Base-by-base conservation (phyloP, 2,329 filamentous ascomycete species). In the Cladophialophora carrionii region DNA sequence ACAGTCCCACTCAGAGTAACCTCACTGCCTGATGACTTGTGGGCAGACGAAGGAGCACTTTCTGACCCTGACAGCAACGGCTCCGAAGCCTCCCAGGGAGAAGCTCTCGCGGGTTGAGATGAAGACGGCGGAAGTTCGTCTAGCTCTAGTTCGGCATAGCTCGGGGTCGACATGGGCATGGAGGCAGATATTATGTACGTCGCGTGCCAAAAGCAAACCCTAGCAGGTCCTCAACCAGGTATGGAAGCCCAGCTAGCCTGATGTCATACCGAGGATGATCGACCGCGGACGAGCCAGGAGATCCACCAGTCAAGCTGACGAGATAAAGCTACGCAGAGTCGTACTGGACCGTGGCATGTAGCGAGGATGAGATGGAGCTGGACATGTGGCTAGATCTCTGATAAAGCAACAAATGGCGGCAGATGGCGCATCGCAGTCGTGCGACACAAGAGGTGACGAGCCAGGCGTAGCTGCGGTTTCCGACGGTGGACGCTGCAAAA, bases 41-140 rank as follows among this genome's bases (percentile, higher is more conserved):
- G 26, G 41, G 37, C 4, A 29, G 17, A 26, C 7, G 41, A 24
- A 43, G 32, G 6, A 52, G 20, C 46, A 29, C n/a, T 24, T 3
- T 37, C 22, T 17, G 48, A 24, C 29, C n/a, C 20, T 4, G 57
- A 51, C 17, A 57, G 49, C 10, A 57, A 34, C 12, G 61, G 61
- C 31, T 52, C 61, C n/a, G 54, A 37, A 29, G 26, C 62, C 14
- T 55, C 58, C 29, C 49, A 29, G 10, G 12, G 34, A 20, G 51
- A 54, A 8, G 22, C 22, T 26, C 58, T 17, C 17, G 22, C n/a
- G 7, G 32, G 57, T 37, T 20, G 60, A 34, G 60, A 46, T 32
- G 62, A 49, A 32, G 49, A 63, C 9, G 56, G 26, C 2, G 54
- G 53, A 26, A 56, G 53, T 7, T 48, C 60, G 12, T 55, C 52